These are phyloP conservation scores for Acanthamoeba lenticulata DNA, from an alignment of 208 protist species.

Conservation along the genomic window DNA sequence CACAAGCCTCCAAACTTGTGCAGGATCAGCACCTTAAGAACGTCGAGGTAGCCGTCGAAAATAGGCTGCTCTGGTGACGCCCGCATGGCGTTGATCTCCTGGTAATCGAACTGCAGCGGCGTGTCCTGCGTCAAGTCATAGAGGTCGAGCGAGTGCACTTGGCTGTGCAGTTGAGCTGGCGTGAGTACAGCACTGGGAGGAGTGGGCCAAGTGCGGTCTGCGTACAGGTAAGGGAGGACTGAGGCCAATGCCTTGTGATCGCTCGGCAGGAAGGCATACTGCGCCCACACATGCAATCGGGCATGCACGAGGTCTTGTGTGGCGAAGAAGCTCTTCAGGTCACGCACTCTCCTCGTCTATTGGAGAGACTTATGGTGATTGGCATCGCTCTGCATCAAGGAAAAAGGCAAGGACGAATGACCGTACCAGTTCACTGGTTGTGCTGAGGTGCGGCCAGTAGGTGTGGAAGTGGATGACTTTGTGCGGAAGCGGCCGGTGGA, in stretches of 20 bases:
- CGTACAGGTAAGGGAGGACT: not conserved
- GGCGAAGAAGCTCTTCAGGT: not conserved
- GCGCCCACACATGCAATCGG: not conserved
- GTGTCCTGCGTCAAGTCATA: not conserved
- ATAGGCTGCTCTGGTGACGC: not conserved
- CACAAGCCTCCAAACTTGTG: not conserved
- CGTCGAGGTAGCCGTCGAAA: not conserved
- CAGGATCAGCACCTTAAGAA: not conserved
- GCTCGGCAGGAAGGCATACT: not conserved
- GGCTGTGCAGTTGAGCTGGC: too few species aligned
- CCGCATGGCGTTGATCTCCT: not conserved
- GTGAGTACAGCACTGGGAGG: too few species aligned
- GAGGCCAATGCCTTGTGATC: not conserved
- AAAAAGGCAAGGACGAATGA: not conserved
- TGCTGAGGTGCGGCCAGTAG: not conserved
- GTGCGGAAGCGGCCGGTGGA: not conserved
- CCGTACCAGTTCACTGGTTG: not conserved
- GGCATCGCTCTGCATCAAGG: not conserved
- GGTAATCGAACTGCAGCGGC: not conserved
- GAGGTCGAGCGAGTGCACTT: not conserved
- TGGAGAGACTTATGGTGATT: not conserved
- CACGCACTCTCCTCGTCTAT: not conserved
- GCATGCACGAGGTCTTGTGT: not conserved
- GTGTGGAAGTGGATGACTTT: not conserved
- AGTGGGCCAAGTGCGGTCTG: too few species aligned